Conservation (phyloP, 768 basidiomycete species). For the Omphalotus guepiniiformis region DNA sequence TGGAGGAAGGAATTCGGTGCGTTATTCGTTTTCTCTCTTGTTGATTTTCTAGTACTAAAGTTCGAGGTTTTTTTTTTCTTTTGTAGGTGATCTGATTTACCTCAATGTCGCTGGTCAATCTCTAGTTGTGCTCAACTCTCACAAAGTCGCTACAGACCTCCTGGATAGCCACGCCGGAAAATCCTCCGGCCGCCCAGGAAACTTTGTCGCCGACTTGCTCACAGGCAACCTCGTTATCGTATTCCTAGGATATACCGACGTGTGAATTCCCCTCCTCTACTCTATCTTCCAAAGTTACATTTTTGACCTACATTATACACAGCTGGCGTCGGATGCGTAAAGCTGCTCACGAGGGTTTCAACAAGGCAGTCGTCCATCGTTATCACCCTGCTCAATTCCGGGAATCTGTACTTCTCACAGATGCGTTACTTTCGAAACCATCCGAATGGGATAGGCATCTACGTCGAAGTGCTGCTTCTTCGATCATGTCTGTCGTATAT, state of each 20-base stretch:
- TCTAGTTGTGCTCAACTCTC: background rate
- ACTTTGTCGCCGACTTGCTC: background rate
- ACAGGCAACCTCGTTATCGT: background rate
- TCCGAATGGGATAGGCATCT: background rate
- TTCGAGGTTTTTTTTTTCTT: background rate
- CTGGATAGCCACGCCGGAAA: background rate
- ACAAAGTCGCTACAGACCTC: conserved; percentile 2
- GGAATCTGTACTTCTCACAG: background rate
- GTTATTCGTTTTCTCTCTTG: background rate
- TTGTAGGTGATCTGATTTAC: background rate
- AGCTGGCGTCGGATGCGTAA: background rate
- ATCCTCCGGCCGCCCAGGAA: background rate
- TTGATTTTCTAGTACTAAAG: background rate
- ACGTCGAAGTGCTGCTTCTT: background rate
- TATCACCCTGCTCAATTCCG: background rate
- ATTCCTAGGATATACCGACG: background rate
- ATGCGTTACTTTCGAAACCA: background rate
- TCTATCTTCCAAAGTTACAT: background rate
- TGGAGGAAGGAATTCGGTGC: conserved; percentile 16
- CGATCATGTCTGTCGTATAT: background rate
- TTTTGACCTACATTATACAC: background rate
- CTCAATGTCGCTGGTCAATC: conserved; percentile 1
- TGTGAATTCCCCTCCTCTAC: too few species aligned
- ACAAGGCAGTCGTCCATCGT: background rate
- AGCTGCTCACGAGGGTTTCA: background rate